Percentiles rank a stretch among this genome's conserved stretches.
Evolutionary conservation across 495 filamentous ascomycete genomes (phyloP).

Genomic region (Daldinia vernicosa): DNA sequence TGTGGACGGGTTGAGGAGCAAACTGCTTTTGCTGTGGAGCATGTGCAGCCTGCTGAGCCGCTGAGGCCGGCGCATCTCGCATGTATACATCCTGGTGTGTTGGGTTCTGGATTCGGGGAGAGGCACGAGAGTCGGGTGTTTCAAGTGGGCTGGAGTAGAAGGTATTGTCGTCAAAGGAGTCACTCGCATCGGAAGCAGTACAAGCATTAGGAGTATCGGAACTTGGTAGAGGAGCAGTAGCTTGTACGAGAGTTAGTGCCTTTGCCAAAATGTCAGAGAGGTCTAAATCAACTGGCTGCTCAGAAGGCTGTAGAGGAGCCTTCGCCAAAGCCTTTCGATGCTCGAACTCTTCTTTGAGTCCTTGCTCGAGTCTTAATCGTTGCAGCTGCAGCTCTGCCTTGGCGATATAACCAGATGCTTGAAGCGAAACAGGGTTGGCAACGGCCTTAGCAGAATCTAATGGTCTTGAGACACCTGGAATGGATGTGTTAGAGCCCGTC

Average conservation of each 20-base stretch:
- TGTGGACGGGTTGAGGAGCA: conserved; percentile 20
- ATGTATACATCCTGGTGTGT: conserved; percentile 55
- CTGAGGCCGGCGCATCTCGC: conserved; percentile 37
- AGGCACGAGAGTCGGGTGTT: conserved; percentile 56
- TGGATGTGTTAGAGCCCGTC: conserved; percentile 41
- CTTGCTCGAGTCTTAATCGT: conserved; percentile 80
- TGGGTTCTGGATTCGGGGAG: conserved; percentile 53
- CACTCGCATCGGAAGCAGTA: conserved; percentile 69
- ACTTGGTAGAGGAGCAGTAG: conserved; percentile 54
- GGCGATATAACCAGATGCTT: conserved; percentile 84
- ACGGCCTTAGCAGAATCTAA: conserved; percentile 53
- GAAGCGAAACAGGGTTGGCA: conserved; percentile 81
- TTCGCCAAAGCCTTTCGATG: conserved; percentile 60
- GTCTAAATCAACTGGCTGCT: conserved; percentile 76
- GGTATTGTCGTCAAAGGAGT: conserved; percentile 91
- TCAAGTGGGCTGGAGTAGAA: conserved; percentile 87
- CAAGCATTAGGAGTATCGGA: conserved; percentile 62
- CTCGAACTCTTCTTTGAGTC: conserved; percentile 77
- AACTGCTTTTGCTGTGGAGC: conserved; percentile 16
- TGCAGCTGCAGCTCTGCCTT: conserved; percentile 84
- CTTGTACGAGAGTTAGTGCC: conserved; percentile 73
- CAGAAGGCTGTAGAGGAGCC: conserved; percentile 65
- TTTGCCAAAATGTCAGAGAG: conserved; percentile 75
- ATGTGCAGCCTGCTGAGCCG: conserved; percentile 16
- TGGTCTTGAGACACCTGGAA: conserved; percentile 43